Evolutionary conservation across 768 basidiomycete species (phyloP), one percentile per base, ranked within the genome.

Genomic region (Suillus cothurnatus): DNA sequence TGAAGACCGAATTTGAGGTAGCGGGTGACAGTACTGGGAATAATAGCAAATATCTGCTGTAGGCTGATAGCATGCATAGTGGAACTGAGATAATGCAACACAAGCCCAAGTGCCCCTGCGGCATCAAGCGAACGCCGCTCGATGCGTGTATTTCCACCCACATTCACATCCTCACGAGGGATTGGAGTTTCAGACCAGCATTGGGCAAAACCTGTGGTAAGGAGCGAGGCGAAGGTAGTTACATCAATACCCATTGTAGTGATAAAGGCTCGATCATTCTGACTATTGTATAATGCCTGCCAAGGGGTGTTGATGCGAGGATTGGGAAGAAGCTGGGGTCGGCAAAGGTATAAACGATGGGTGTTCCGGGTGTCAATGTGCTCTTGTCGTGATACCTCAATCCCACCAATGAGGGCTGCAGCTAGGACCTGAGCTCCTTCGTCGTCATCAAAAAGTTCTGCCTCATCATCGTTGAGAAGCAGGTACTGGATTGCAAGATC

Each of bases 21-120:
- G 0, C 72, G 66, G 0, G 76, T 73, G 17, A 74, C 70, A 0
- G 79, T 82, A 3, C 77, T 36, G 6, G 82, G 79, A 28, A 80
- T 76, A 7, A 83, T 61, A 0, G 79, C 79, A 70, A 85, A 85
- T 1, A 83, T 81, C 50, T 81, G 77, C 55, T 78, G 77, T 2
- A 84, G 70, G 39, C 68, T 76, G 12, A 74, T 70, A 43, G 82
- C 77, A 0, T 47, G 71, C 77, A 82, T 82, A 2, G 61, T 66
- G 0, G 81, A 83, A 47, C 71, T 73, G 11, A 84, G 73, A 23
- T 72, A 82, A 61, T 85, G 81, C 1, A 83, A 72, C 2, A 76
- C 62, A 5, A 82, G 76, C 1, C 82, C 79, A 5, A 85, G 72
- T 1, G 76, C 82, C 55, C 82, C 80, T 28, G 71, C 70, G 15